Evolutionary conservation across 306 rosid genomes (phyloP).

Genomic region (Phaseolus lunatus): DNA sequence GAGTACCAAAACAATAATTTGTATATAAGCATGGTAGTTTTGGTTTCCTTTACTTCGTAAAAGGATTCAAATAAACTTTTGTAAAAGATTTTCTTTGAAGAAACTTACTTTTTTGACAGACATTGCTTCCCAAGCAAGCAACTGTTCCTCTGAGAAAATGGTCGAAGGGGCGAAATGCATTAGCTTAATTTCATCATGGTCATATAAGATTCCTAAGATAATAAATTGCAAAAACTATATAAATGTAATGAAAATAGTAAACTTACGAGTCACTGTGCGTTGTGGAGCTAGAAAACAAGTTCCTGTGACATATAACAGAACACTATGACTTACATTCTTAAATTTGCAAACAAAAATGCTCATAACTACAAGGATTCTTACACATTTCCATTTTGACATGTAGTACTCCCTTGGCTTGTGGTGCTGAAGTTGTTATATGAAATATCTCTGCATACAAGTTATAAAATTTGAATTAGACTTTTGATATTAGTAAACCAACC

Average conservation of each 20-base stretch:
- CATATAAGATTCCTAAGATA: background rate
- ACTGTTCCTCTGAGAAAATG: constrained; percentile 52
- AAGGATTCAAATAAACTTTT: background rate
- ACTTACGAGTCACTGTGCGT: constrained; percentile 48
- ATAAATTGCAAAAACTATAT: background rate
- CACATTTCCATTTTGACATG: constrained; percentile 53
- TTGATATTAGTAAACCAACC: background rate
- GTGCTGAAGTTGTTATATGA: constrained; percentile 70
- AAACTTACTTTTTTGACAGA: constrained; percentile 59
- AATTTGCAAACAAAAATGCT: background rate
- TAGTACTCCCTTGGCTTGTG: constrained; percentile 14
- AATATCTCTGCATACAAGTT: constrained; percentile 62
- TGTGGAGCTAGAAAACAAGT: constrained; percentile 49
- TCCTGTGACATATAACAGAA: constrained; percentile 38
- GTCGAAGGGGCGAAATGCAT: constrained; percentile 31
- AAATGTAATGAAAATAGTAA: background rate
- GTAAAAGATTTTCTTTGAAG: background rate
- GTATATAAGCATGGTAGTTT: background rate
- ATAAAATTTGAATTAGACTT: constrained; percentile 42
- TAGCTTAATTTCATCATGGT: constrained; percentile 29
- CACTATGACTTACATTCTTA: constrained; percentile 8
- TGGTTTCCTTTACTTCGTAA: background rate
- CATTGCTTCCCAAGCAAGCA: constrained; percentile 53
- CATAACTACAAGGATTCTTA: constrained; percentile 51
- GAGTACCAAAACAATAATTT: background rate